Percentiles rank a stretch among this genome's conserved stretches.
phyloP scores from a whole-genome alignment of 140 eudicot species.

The Senecio squalidus region DNA sequence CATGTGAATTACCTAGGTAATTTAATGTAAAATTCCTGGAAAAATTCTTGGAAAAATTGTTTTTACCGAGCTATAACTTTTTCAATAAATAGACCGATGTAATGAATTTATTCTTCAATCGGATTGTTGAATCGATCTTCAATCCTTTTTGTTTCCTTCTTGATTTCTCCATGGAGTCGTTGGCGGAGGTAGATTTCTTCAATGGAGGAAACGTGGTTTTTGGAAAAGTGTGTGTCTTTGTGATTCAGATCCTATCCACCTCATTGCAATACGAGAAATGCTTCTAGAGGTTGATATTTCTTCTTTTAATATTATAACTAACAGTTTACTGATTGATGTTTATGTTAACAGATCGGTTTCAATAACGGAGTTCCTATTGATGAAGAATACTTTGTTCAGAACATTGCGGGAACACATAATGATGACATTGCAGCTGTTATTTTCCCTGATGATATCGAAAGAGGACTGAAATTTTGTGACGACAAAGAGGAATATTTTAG shows the following conservation, averaged over 20 bases:
- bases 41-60: too few species aligned
- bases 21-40: too few species aligned
- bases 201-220: too few species aligned
- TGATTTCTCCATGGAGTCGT: too few species aligned
- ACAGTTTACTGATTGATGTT: background rate
- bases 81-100: too few species aligned
- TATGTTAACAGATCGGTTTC: constrained; percentile 57
- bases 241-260: constrained; percentile 76
- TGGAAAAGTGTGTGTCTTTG: too few species aligned
- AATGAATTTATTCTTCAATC: too few species aligned
- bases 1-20: too few species aligned
- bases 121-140: too few species aligned
- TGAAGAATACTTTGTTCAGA: constrained; percentile 54
- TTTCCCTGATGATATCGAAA: constrained; percentile 60
- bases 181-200: too few species aligned
- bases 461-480: constrained; percentile 51
- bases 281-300: constrained; percentile 48
- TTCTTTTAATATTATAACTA: background rate
- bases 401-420: constrained; percentile 66
- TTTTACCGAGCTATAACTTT: too few species aligned
- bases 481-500: constrained; percentile 70
- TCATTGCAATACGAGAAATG: constrained; percentile 61
- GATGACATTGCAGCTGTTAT: constrained; percentile 60
- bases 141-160: too few species aligned
- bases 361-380: constrained; percentile 64